phyloP scores from a whole-genome alignment of 371 early-diverging fungal genomes.

The Mortierella sp. region DNA sequence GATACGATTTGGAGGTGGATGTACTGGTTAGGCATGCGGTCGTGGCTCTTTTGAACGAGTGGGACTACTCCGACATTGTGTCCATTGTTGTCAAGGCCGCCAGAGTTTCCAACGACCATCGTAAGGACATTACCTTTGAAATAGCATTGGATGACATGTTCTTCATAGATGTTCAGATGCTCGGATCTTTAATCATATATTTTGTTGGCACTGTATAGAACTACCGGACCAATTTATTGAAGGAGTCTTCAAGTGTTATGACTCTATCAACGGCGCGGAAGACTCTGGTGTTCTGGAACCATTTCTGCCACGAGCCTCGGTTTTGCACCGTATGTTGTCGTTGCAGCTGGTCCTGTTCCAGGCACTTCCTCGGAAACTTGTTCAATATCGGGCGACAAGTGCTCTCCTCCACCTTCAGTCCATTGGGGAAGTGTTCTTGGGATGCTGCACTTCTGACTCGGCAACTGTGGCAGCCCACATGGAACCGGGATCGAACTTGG shows the following conservation, averaged over 20 bases:
- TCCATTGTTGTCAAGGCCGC: constrained; percentile 31
- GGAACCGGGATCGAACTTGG: constrained; percentile 26
- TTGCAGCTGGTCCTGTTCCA: constrained; percentile 54
- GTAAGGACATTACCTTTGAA: constrained; percentile 14
- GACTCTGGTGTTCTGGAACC: constrained; percentile 38
- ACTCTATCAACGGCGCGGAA: constrained; percentile 53
- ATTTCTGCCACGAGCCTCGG: constrained; percentile 42
- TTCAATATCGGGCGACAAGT: constrained; percentile 41
- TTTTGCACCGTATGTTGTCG: constrained; percentile 48
- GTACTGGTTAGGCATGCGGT: constrained; percentile 31
- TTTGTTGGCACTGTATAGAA: constrained; percentile 18
- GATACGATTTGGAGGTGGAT: constrained; percentile 41
- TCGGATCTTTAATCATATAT: not conserved
- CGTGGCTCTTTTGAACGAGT: constrained; percentile 44
- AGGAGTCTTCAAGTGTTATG: constrained; percentile 47
- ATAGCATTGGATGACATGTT: too few species aligned
- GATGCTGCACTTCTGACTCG: constrained; percentile 53
- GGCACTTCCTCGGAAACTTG: constrained; percentile 37
- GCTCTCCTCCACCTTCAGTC: constrained; percentile 51
- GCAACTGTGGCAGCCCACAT: constrained; percentile 38
- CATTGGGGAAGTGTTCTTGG: constrained; percentile 49
- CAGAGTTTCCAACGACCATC: constrained; percentile 16
- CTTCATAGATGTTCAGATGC: not conserved
- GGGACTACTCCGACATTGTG: constrained; percentile 53
- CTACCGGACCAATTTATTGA: constrained; percentile 47